Percentiles rank a stretch among this genome's conserved stretches.
These are phyloP conservation scores for Ophiocordyceps australis DNA, from an alignment of 2,329 filamentous ascomycete species.

Conservation along the genomic window DNA sequence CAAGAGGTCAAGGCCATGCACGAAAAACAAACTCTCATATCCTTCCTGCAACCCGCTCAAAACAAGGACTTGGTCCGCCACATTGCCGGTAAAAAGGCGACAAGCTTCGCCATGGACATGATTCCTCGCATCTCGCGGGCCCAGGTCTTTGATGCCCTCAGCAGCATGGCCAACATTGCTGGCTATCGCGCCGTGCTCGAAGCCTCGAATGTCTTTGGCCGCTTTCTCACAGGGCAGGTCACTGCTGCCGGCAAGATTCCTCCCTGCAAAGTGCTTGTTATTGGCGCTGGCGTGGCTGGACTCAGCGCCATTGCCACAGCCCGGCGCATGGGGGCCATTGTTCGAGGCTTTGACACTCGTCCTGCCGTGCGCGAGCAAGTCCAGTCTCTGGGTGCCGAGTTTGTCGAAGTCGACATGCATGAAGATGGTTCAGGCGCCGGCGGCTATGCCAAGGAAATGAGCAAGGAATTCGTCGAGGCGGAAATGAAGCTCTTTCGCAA, in stretches of 20 bases:
- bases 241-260: constrained; percentile 84
- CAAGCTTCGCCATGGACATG: constrained; percentile 82
- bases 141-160: constrained; percentile 75
- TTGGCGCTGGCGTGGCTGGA: constrained; percentile 78
- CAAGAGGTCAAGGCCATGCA: constrained; percentile 52
- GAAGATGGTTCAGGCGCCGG: constrained; percentile 74
- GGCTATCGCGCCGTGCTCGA: constrained; percentile 86
- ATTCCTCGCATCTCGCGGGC: constrained; percentile 79
- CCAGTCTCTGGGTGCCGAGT: constrained; percentile 77
- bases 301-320: constrained; percentile 78
- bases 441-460: constrained; percentile 89
- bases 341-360: constrained; percentile 81
- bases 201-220: constrained; percentile 75
- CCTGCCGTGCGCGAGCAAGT: constrained; percentile 79
- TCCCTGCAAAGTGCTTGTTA: constrained; percentile 76
- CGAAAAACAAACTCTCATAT: constrained; percentile 57
- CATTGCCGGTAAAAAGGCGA: constrained; percentile 52
- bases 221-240: constrained; percentile 76
- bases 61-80: constrained; percentile 60
- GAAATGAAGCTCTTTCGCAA: constrained; percentile 88
- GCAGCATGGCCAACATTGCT: constrained; percentile 88
- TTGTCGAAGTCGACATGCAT: constrained; percentile 68
- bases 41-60: constrained; percentile 67
- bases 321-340: constrained; percentile 71
- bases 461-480: constrained; percentile 78